phyloP scores from a whole-genome alignment of 2,329 filamentous ascomycete species.

The Phialophora chinensis region DNA sequence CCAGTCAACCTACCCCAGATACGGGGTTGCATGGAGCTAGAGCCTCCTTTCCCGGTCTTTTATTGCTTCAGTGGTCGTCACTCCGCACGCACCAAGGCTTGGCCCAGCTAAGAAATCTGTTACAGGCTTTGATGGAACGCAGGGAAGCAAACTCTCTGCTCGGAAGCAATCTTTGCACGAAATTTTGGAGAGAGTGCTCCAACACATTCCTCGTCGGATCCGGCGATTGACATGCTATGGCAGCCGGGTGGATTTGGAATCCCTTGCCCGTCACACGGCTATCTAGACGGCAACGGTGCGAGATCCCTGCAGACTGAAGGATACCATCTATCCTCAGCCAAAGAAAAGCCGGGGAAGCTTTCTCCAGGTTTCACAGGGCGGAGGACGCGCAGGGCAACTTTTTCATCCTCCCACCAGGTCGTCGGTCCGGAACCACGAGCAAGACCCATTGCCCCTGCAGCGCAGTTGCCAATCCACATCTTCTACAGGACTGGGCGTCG shows the following conservation, averaged over 20 bases:
- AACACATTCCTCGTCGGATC: background rate
- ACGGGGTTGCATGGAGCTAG: slow-evolving; percentile 10
- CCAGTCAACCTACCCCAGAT: slow-evolving; percentile 21
- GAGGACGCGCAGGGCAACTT: background rate
- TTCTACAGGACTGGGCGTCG: background rate
- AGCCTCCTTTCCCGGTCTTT: background rate
- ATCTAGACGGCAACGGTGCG: background rate
- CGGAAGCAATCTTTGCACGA: background rate
- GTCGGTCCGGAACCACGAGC: slow-evolving; percentile 5
- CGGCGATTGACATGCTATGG: background rate
- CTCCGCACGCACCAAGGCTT: slow-evolving; percentile 9
- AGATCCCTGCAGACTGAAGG: background rate
- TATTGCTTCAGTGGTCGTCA: background rate
- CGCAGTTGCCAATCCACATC: background rate
- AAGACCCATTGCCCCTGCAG: background rate
- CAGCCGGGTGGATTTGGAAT: background rate
- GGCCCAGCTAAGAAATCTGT: slow-evolving; percentile 1
- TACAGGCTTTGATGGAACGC: background rate
- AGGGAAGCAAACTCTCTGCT: slow-evolving; percentile 1
- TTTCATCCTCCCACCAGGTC: background rate
- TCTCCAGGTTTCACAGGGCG: slow-evolving; percentile 8
- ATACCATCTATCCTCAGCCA: background rate
- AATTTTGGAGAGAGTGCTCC: background rate
- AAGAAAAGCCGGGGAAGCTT: background rate
- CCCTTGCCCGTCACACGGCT: background rate